Base-by-base conservation (phyloP, 1,139 yeast genomes). In the Taphrina sp. region DNA sequence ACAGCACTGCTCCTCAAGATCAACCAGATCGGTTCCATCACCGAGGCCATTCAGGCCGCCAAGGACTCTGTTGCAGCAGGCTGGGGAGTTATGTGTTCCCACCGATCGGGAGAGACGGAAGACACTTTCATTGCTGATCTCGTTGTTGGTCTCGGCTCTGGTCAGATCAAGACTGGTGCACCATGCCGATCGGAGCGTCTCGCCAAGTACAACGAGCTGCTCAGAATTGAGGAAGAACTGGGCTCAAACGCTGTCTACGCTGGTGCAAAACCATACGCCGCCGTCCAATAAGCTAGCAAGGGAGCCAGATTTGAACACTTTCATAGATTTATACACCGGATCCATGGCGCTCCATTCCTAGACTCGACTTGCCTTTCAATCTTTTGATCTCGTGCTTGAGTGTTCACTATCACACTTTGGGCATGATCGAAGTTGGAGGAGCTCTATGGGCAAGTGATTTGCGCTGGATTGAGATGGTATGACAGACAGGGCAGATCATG, bases 111-210 rank as follows among this genome's bases (percentile, higher is more conserved):
- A 79, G 97, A 90, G 82, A 89, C 96, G 65, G 97, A 90, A 80
- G 97, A 90, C 78, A 84, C 95, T 67, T 83, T 86, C 80, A 89
- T 90, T 76, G 96, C 97, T 71, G 96, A 90, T 76, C 81, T 90
- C 73, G 79, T 89, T 67, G 96, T 90, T 69, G 97, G 96, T 79
- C 80, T 90, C 74, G 86, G 96, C 82, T 71, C 95, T 66, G 96
- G 96, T 74, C 96, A 90, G 81, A 84, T 90, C 76, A 90, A 90
- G 89, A 85, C 96, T 67, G 97, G 97, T 83, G 96, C 97, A 72
- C 96, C 96, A 73, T 95, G 96, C 67, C 88, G 97, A 81, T 87
- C 96, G 65, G 97, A 90, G 81, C 89, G 97, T 83, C 83, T 90
- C 75, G 96, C 96, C 73, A 90, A 90, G 80, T 83, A 84, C 76